phyloP scores from a whole-genome alignment of 495 filamentous ascomycete species.

The Xylaria curta region DNA sequence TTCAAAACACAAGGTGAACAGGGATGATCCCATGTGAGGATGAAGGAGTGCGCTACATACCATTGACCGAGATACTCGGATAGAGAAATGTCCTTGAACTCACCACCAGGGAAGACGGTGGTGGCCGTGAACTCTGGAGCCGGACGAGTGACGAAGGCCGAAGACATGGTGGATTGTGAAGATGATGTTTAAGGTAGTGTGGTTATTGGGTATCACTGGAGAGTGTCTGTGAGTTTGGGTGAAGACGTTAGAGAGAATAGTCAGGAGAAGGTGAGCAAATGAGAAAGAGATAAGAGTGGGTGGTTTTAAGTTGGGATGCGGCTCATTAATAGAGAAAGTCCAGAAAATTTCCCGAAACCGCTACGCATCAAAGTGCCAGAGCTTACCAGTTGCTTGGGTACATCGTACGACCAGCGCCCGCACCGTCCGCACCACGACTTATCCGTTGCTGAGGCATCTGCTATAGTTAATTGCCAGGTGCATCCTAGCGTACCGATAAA shows the following conservation, averaged over 20 bases:
- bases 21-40: constrained; percentile 4
- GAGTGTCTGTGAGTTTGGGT: background rate
- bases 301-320: background rate
- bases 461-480: background rate
- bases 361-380: background rate
- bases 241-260: background rate
- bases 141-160: constrained; percentile 58
- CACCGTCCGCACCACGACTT: constrained; percentile 11
- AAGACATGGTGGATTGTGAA: constrained; percentile 33
- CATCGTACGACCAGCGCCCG: constrained; percentile 13
- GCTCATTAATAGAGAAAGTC: background rate
- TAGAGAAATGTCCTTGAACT: constrained; percentile 53
- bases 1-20: background rate
- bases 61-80: constrained; percentile 42
- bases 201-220: background rate
- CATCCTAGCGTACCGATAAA: constrained; percentile 1
- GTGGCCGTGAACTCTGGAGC: constrained; percentile 58
- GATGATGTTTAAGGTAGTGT: background rate
- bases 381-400: constrained; percentile 2
- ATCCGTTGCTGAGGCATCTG: background rate
- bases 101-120: constrained; percentile 52
- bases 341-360: constrained; percentile 7
- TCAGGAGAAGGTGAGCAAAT: background rate
- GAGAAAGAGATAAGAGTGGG: background rate
- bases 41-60: constrained; percentile 26